Conservation (phyloP, 306 rosid genomes). For the Rosa chinensis region DNA sequence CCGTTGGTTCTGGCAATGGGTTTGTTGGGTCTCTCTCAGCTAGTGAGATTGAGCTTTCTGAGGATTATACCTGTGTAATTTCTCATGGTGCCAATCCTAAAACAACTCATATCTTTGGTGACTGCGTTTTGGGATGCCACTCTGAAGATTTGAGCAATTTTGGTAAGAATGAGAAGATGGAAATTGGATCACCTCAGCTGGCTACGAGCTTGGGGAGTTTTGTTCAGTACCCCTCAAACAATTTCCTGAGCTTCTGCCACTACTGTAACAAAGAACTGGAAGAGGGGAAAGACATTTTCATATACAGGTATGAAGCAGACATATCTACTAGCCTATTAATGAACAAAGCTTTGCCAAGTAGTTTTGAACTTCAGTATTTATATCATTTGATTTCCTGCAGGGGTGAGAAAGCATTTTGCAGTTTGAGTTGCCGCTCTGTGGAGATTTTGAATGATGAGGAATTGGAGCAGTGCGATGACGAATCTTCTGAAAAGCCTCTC, state of each 20-base stretch:
- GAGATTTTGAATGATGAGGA: constrained; percentile 78
- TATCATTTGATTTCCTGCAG: constrained; percentile 42
- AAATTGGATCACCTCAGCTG: constrained; percentile 25
- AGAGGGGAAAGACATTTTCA: constrained; percentile 81
- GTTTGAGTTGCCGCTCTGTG: constrained; percentile 63
- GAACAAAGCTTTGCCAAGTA: constrained; percentile 1
- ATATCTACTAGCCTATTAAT: constrained; percentile 6
- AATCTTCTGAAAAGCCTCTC: constrained; percentile 35
- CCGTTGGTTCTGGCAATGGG: constrained; percentile 43
- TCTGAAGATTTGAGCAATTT: constrained; percentile 37
- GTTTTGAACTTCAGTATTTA: constrained; percentile 4
- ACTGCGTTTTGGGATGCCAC: constrained; percentile 67
- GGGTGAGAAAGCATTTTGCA: constrained; percentile 92
- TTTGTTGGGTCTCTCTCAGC: constrained; percentile 57
- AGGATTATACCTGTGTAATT: constrained; percentile 89
- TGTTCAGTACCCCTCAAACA: constrained; percentile 44
- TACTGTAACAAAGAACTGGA: constrained; percentile 72
- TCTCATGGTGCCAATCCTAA: constrained; percentile 78
- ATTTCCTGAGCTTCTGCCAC: constrained; percentile 72
- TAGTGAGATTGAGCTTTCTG: constrained; percentile 78
- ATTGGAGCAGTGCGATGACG: constrained; percentile 42
- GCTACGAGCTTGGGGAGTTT: constrained; percentile 16
- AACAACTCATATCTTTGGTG: constrained; percentile 83
- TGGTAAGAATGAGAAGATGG: constrained; percentile 45
- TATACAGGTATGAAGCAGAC: constrained; percentile 60